phyloP scores from a whole-genome alignment of 306 rosid genomes.

The Myrica gale region DNA sequence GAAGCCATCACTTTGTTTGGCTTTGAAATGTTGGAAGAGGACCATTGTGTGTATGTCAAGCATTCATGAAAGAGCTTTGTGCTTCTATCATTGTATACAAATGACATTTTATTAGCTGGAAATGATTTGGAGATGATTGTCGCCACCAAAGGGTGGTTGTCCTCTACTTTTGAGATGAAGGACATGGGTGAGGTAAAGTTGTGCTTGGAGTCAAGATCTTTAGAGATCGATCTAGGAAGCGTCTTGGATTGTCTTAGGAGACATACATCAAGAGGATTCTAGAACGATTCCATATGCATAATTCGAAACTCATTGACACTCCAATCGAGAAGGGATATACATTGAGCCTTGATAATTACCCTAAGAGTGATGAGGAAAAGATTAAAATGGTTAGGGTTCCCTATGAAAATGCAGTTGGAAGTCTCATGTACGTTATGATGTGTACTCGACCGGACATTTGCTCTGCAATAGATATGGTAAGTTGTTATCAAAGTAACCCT shows the following conservation, averaged over 20 bases:
- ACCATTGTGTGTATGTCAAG: background rate
- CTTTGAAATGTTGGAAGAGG: background rate
- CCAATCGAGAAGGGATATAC: background rate
- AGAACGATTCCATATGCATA: background rate
- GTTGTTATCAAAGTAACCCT: background rate
- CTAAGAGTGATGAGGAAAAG: background rate
- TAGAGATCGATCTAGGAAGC: background rate
- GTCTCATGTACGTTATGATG: background rate
- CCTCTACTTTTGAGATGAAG: background rate
- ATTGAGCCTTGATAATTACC: background rate
- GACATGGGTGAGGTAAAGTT: background rate
- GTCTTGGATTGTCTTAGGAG: background rate
- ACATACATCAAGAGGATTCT: background rate
- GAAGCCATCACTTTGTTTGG: background rate
- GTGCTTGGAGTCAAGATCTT: background rate
- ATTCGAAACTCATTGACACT: background rate
- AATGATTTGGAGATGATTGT: background rate
- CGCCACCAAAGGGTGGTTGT: background rate
- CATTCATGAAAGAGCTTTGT: background rate
- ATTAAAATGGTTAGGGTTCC: background rate
- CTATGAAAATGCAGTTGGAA: background rate
- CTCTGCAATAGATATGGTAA: background rate
- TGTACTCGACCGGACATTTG: background rate
- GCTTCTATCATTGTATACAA: background rate
- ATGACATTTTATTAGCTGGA: background rate